Evolutionary conservation across 2,329 filamentous ascomycete genomes (phyloP), one percentile per base, ranked within the genome.

Genomic region (Colletotrichum noveboracense): DNA sequence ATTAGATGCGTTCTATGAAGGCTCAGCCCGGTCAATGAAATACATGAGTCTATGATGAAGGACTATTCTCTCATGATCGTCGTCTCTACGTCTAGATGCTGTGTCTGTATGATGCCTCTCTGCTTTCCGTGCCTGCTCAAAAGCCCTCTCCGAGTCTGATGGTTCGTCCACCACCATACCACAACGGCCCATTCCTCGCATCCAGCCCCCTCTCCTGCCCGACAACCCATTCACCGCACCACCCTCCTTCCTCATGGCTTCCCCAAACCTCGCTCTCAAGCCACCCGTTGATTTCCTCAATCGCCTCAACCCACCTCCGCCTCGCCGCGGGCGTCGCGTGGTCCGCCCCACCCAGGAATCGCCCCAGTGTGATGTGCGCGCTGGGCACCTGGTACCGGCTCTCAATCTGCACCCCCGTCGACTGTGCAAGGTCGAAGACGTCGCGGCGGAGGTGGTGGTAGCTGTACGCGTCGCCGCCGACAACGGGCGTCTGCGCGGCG

Each of bases 391-490:
- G 93, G 82, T 98, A 98, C 73, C 96, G 89, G 68, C 94, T 95
- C 26, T 89, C 93, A 38, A 98, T 89, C 18, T 89, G 85, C n/a
- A 96, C 87, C 2, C 94, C 94, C 0, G 92, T 89, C 5, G 86
- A 86, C 61, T 88, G 86, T 5, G 91, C 90, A 30, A 91, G 86
- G 65, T 90, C 87, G 82, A 93, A 97, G 14, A 97, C 83, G 81
- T 98, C 95, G 6, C 93, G 90, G 4, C 96, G 92, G 10, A 98
- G 91, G 83, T 98, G 96, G 82, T 98, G 96, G 83, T 98, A 98
- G 0, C 94, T 96, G 85, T 95, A 98, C 2, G 79, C 81, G 78
- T 97, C 94, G 21, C 91, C 89, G 52, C 88, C 85, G 18, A 86
- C 82, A 16, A 84, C 83, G 58, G 80, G 79, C 14, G 79, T 79